Conservation (phyloP, 2,329 filamentous ascomycete genomes). For the Cercospora sp. region DNA sequence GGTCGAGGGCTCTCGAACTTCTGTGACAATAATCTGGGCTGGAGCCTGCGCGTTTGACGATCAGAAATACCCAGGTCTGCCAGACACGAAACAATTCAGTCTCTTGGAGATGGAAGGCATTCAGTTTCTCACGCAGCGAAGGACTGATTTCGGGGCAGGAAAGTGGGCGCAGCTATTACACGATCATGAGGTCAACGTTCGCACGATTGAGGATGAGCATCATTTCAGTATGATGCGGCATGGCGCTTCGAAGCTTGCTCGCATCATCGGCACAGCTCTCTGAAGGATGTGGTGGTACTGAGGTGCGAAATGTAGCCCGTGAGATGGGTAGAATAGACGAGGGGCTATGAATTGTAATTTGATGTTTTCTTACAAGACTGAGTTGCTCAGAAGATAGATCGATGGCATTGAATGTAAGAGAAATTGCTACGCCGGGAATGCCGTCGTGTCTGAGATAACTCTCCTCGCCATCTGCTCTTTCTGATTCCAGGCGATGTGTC, state of each 20-base stretch:
- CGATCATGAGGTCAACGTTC: neutral
- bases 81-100: neutral
- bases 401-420: neutral
- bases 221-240: neutral
- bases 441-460: neutral
- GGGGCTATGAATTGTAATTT: neutral
- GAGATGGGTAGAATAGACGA: neutral
- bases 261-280: neutral
- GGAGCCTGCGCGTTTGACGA: neutral
- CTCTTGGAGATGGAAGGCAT: neutral
- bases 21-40: neutral
- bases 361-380: neutral
- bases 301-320: neutral
- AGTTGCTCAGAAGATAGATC: neutral
- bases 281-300: neutral
- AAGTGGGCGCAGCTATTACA: neutral
- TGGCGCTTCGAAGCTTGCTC: neutral
- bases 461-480: neutral
- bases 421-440: neutral
- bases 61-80: neutral
- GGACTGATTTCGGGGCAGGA: neutral
- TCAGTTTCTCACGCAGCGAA: neutral
- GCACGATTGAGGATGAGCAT: neutral
- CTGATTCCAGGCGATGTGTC: neutral
- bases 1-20: neutral